Evolutionary conservation across 2,329 filamentous ascomycete species (phyloP), one percentile per base, ranked within the genome.

Genomic region (Botryotinia globosa): DNA sequence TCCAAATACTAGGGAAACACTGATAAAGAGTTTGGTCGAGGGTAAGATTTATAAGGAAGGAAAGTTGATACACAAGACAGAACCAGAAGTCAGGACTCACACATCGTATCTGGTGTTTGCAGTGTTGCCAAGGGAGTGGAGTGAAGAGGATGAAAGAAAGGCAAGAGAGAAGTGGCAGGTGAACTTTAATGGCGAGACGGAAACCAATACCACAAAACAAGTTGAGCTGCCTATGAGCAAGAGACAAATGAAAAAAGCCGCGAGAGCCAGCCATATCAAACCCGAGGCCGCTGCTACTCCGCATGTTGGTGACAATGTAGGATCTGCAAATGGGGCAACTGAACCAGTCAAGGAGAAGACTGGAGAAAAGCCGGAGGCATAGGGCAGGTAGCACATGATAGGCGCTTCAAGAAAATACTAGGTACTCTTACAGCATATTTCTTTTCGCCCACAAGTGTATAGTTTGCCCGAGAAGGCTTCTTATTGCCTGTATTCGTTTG

Each of bases 91-190:
- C 74, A 98, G 97, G 86, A 96, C 93, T 12, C 96, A 99, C 82
- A 99, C 96, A 0, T 96, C 92, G n/a, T 99, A 99, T 81, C 87
- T 99, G 7, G 92, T 97, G 7, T 99, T 99, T 83, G 96, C 96
- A 0, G 85, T 96, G 4, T 83, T 99, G 74, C 95, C 96, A n/a
- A 87, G 90, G 61, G 90, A 92, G 75, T 99, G 96, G 96, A 90
- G 85, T 0, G 91, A 89, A 51, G 92, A 92, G 74, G 93, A 97
- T 76, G 96, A 99, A 82, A 87, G 87, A 45, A 86, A 86, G 44
- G 90, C 90, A 68, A 83, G 87, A 76, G 85, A 87, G 69, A 88
- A 86, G 75, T 94, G 90, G 88, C 69, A 65, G 20, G 72, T 77
- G 10, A 73, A 74, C 58, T 67, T 74, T 25, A 71, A 32, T 44